Evolutionary conservation across 768 basidiomycete genomes (phyloP).

Genomic region (Hypsizygus marmoreus): DNA sequence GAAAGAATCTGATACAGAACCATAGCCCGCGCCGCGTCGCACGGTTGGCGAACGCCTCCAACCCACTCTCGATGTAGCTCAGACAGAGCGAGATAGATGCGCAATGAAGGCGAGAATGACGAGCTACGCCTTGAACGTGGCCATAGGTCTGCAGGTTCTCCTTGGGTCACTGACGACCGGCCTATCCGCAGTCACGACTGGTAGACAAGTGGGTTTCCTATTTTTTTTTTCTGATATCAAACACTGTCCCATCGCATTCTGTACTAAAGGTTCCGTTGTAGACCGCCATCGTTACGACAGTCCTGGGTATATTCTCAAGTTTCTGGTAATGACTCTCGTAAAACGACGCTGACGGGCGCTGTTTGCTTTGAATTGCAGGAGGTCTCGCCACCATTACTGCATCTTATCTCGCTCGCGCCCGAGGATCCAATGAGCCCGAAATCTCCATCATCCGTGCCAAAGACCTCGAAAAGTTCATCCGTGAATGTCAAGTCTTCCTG

Average conservation of each 20-base stretch:
- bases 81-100: constrained; percentile 46
- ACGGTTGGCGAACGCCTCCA: constrained; percentile 54
- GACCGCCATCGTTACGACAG: constrained; percentile 37
- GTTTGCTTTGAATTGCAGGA: constrained; percentile 34
- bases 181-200: constrained; percentile 49
- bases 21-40: constrained; percentile 20
- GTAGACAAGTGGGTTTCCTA: constrained; percentile 39
- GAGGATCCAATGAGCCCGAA: constrained; percentile 74
- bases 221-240: too few species aligned
- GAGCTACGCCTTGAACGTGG: constrained; percentile 41
- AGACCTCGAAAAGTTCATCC: constrained; percentile 68
- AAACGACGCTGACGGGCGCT: neutral
- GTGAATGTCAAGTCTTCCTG: constrained; percentile 57
- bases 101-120: constrained; percentile 45
- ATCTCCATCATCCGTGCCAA: constrained; percentile 54
- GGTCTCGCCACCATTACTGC: constrained; percentile 68
- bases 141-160: constrained; percentile 65
- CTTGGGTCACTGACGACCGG: constrained; percentile 71
- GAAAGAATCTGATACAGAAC: neutral
- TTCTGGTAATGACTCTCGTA: neutral
- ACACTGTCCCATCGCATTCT: too few species aligned
- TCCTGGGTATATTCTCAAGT: constrained; percentile 34
- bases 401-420: constrained; percentile 69
- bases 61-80: constrained; percentile 54
- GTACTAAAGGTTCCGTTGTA: too few species aligned